Evolutionary conservation across 345 rosid genomes (phyloP).

Genomic region (Salix purpurea): DNA sequence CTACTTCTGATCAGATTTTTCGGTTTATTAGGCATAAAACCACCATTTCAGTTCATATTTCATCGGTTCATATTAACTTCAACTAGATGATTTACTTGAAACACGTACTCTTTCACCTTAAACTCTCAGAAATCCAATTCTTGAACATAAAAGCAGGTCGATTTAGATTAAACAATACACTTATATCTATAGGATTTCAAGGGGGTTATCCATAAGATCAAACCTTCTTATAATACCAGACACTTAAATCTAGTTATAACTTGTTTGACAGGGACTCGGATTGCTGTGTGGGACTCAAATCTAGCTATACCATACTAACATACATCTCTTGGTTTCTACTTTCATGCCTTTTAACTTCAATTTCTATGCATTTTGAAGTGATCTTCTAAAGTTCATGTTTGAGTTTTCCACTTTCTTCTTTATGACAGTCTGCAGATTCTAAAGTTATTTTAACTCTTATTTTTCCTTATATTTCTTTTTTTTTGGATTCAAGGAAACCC

Average conservation of each 20-base stretch:
- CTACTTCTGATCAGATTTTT: no score
- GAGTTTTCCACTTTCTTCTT: background rate
- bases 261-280: background rate
- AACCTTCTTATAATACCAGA: background rate
- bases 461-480: background rate
- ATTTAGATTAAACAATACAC: background rate
- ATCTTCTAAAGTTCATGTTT: background rate
- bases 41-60: no score
- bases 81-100: no score
- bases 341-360: no score
- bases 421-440: background rate
- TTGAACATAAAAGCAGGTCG: background rate
- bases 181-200: background rate
- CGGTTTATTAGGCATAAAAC: conserved; percentile 3
- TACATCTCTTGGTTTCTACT: no score
- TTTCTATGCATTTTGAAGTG: background rate
- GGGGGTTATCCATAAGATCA: no score
- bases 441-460: background rate
- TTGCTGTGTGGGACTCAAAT: background rate
- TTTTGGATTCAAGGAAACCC: no score
- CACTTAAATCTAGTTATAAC: background rate
- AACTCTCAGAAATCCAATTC: background rate
- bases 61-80: no score
- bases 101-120: no score
- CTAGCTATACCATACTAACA: no score